Base-by-base conservation (phyloP, 495 filamentous ascomycete species). In the Bombardia bombarda region DNA sequence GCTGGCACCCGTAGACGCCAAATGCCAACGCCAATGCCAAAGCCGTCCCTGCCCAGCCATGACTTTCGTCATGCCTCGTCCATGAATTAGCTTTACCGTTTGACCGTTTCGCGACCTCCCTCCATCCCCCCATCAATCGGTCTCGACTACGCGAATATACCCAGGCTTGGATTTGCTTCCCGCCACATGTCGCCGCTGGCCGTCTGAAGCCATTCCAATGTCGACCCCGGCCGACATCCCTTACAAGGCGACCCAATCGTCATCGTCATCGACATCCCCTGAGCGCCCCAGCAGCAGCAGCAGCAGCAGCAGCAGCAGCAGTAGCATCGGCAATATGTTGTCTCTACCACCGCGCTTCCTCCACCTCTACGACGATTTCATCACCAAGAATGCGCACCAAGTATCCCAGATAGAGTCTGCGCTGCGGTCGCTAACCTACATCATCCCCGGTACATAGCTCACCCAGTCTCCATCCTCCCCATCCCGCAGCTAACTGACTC, bases 381-480 rank as follows among this genome's bases (percentile, higher is more conserved):
- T 98, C 67, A 86, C 84, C 30, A 90, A 90, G 66, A 96, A 98
- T 64, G 75, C 87, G 41, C 82, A 84, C 60, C 86, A 90, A 18
- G 87, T 98, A 40, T 82, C 83, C 12, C 88, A 94, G 60, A 90
- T 98, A 43, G 92, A 98, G 68, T 90, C 85, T 32, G 87, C 86
- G 13, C 68, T 98, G 56, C 79, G 93, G 17, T 90, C 86, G 4
- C 67, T 98, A 39, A 93, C 90, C 17, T 97, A 97, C 60, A 90
- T 98, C 53, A 90, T 98, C 20, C 92, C 92, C 36, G 87, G 84
- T 88, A 54, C 38, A 69, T 42, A n/a, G 13, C 21, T 28, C 18
- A 30, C 36, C n/a, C 13, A 28, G 31, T 19, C 23, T 24, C 33
- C 26, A 18, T 32, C 8, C 21, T 28, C 8, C 7, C 23, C 2